Base-by-base conservation (phyloP, 2,329 filamentous ascomycete species). In the Lasiodiplodia sp. region DNA sequence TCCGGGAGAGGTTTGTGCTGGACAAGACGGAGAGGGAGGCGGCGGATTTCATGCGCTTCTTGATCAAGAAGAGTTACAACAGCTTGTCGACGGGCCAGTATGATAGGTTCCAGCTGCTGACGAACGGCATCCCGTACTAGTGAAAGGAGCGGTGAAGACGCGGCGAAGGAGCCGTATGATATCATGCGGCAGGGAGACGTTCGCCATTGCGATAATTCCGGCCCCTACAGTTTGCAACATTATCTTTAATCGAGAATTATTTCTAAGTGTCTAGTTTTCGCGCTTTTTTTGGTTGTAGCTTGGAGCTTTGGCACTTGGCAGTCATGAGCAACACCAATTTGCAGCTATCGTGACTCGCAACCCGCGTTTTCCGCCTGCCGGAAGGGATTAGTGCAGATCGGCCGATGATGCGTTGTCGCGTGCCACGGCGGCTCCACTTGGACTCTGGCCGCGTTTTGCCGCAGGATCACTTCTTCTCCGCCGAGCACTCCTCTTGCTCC, bases 31-130 rank as follows among this genome's bases (percentile, higher is more conserved):
- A 99, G 81, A 87, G 93, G 58, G 96, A 99, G 81, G 96, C 96
- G 0, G 96, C 95, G 0, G 94, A 97, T 70, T 97, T 96, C 75
- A 97, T 99, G 89, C 89, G 91, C 73, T 92, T 92, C 67, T 83
- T 98, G 75, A 91, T 97, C 76, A 91, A 90, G 84, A 96, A 92
- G 86, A 97, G 94, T 78, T 92, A 96, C 76, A 88, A 90, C 69
- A 97, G 92, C 82, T 92, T 96, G 78, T 94, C 92, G 68, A 99
- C 96, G 1, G 94, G 93, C 72, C 91, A 95, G 58, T 99, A 99
- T 79, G 96, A 99, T 82, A 93, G 97, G 80, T 99, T 97, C 86
- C 96, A 99, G 84, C 84, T 97, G 75, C 83, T 97, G 81, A 98
- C 96, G 38, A 98, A 99, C 78, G 96, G 95, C 7, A 99, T 99